Base-by-base conservation (phyloP, 1,139 yeast species). In the Yamadazyma siamensis region DNA sequence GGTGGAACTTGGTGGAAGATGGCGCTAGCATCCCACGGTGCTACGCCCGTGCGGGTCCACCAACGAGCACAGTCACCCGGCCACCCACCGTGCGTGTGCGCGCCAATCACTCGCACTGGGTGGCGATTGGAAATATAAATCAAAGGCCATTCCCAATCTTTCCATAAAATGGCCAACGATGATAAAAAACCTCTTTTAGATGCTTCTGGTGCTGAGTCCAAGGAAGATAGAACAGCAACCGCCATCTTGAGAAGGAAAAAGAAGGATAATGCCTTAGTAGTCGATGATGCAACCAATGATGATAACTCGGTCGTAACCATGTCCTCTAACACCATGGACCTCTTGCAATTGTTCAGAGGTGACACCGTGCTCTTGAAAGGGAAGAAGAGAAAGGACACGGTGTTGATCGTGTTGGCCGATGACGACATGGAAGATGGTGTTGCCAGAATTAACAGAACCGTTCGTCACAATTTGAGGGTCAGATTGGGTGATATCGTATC, bases 361-460 rank as follows among this genome's bases (percentile, higher is more conserved):
- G 99, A 94, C 57, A 91, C 97, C 18, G 97, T 91, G 16, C 71
- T 88, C 41, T 96, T 94, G 43, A 91, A 89, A 66, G 99, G 99
- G 50, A 94, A 94, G 71, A 91, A 87, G 77, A 81, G 98, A 68
- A 89, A 83, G 62, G 98, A 94, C 53, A 91, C 99, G 19, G 97
- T 91, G n/a, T 73, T 94, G 57, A 86, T 91, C 59, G 98, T 89
- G 26, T 73, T 94, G 50, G 91, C 95, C 25, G 98, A 94, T 56
- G 98, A 94, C 54, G 97, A 91, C 51, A 77, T 91, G 71, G 96
- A 85, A 49, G 96, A 89, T 53, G 98, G 98, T 32, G 83, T 87
- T 39, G 94, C 95, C 44, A 76, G 97, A 58, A 68, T 91, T 56
- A 91, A 94, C 68, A 80, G 99, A 58, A 94, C 91, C 50, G 96